Conservation (phyloP, 2,329 filamentous ascomycete species). For the Phialophora chinensis region DNA sequence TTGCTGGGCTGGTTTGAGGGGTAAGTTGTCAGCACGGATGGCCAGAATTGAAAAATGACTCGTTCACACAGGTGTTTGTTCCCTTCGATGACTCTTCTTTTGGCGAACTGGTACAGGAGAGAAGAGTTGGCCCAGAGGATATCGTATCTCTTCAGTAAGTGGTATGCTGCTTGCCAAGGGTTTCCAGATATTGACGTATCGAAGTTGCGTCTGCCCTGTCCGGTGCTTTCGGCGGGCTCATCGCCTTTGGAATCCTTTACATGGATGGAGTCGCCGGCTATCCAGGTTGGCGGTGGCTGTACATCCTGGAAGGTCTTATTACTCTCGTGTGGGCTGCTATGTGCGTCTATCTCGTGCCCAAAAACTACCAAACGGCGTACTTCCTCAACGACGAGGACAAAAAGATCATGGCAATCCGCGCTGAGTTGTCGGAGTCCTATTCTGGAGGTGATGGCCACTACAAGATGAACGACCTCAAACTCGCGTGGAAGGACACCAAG, state of each 20-base stretch:
- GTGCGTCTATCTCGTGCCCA: slow-evolving; percentile 42
- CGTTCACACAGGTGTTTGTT: slow-evolving; percentile 42
- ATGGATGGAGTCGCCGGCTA: slow-evolving; percentile 57
- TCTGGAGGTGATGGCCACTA: slow-evolving; percentile 41
- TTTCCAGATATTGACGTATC: slow-evolving; percentile 8
- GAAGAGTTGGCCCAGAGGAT: slow-evolving; percentile 51
- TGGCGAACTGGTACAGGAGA: slow-evolving; percentile 51
- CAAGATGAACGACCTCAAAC: slow-evolving; percentile 41
- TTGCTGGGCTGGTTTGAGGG: slow-evolving; percentile 50
- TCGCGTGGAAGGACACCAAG: slow-evolving; percentile 44
- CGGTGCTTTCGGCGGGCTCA: slow-evolving; percentile 37
- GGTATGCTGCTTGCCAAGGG: background rate
- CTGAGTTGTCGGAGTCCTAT: slow-evolving; percentile 42
- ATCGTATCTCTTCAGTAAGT: slow-evolving; percentile 48
- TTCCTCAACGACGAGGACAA: slow-evolving; percentile 43
- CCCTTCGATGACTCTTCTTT: slow-evolving; percentile 49
- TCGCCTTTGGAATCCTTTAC: slow-evolving; percentile 43
- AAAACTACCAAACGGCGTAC: slow-evolving; percentile 44
- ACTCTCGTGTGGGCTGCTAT: slow-evolving; percentile 40
- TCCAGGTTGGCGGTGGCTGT: slow-evolving; percentile 43
- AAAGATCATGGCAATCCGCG: slow-evolving; percentile 46
- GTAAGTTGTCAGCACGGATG: slow-evolving; percentile 3
- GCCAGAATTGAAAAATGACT: background rate
- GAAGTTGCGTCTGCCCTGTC: slow-evolving; percentile 33
- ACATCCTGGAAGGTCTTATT: slow-evolving; percentile 45